Evolutionary conservation across 768 basidiomycete genomes (phyloP), one percentile per base, ranked within the genome.

Genomic region (Naematelia aurantialba): DNA sequence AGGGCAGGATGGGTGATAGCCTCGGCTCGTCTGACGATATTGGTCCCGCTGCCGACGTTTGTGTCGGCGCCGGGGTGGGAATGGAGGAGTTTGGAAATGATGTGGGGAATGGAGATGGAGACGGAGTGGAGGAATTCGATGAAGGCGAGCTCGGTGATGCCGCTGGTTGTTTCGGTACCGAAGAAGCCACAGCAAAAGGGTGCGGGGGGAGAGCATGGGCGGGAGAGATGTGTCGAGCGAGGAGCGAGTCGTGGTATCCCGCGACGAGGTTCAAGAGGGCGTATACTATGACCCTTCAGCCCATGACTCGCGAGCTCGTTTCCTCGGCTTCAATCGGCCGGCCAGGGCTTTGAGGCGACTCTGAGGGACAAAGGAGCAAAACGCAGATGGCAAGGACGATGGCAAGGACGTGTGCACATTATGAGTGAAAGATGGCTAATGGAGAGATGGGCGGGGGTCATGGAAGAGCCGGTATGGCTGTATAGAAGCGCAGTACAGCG

Each of bases 191-290:
- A 89, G 61, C 29, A 56, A 73, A 74, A 5, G 71, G 70, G 54
- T 72, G 69, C 45, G 73, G 68, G 48, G 76, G 63, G 52, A 74
- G 59, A 31, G 70, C 56, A 31, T 65, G 66, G 29, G 87, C 84
- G 14, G 84, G 81, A 10, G 88, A 87, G 53, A 93, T 83, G 60
- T 91, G 83, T 73, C 81, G 84, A 2, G 84, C 79, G 45, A 98
- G 84, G n/a, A 98, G 79, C 3, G 90, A 88, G 77, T 98, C 94
- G 76, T 98, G 94, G 75, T 97, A 97, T 82, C 92, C 82, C 80
- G 89, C 89, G 73, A 89, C 83, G 45, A 90, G 80, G 78, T 91
- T 92, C 70, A 96, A 81, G 29, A 85, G 78, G n/a, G 94, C 84
- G 42, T 90, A 89, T 54, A 98, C 92, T 97, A 34, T 56, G 26